Evolutionary conservation across 768 basidiomycete species (phyloP), one percentile per base, ranked within the genome.

Genomic region (Nevesoporus exiguus): DNA sequence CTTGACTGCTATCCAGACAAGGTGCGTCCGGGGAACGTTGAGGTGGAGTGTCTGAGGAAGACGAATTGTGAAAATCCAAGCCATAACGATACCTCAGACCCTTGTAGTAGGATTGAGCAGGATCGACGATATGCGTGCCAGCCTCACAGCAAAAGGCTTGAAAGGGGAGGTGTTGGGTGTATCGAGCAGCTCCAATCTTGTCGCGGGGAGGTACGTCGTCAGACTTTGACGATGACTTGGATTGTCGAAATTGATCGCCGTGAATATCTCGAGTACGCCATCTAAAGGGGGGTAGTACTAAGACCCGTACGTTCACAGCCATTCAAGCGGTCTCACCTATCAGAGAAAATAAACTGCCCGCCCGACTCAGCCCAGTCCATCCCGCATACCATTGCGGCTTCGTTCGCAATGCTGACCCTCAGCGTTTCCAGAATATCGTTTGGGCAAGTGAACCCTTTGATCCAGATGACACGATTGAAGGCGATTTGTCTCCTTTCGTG

Each of bases 341-440:
- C 96, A 17, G 95, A 98, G 73, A 97, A 98, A 61, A 98, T 94
- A 77, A 98, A 99, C 73, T 93, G 89, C 0, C 94, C 94, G 59
- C 93, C 91, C 64, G 94, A 90, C 71, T 99, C 95, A 11, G 94
- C 96, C 97, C 97, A 99, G 66, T 99, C 97, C 96, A 98, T 98
- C n/a, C 95, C 96, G 66, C 97, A 98, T 2, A 98, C 93, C 92
- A 99, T 93, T 0, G 94, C 92, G 3, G 97, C 97, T 60, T 94
- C 84, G 66, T 98, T 99, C 30, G 81, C 80, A 60, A 88, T 79
- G 67, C 89, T 92, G 56, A 98, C 88, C 58, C 94, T 86, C 67
- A 98, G 84, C 22, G 90, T 96, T 73, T 99, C 97, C 48, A 99
- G 76, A 45, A 99, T 94, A 69, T 99, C 97, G 65, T 93, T 96